phyloP scores from a whole-genome alignment of 257 asterid species.

The Forsythia viridissima region DNA sequence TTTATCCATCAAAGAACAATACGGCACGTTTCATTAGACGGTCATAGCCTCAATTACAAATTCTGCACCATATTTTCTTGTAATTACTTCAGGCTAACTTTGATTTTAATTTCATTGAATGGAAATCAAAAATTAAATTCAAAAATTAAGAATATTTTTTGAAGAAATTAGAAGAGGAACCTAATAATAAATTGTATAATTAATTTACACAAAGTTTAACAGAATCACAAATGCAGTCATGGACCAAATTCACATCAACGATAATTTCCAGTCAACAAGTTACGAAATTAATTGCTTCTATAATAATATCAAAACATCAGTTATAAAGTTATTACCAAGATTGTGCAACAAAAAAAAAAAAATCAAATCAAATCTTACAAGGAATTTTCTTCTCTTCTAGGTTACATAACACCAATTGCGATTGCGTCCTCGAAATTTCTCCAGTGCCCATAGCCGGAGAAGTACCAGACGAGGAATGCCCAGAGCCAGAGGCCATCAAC shows the following conservation, averaged over 20 bases:
- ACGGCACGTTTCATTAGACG: neutral
- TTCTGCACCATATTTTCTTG: neutral
- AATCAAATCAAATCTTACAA: neutral
- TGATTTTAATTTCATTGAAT: neutral
- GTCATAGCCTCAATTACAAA: no score
- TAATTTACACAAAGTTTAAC: neutral
- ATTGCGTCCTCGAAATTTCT: constrained; percentile 23
- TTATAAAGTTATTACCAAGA: neutral
- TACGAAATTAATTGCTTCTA: neutral
- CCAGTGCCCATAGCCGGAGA: constrained; percentile 5
- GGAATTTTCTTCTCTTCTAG: constrained; percentile 28
- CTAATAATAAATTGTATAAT: neutral
- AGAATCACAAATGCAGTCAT: neutral
- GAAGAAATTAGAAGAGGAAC: neutral
- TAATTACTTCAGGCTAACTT: neutral
- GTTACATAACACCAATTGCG: constrained; percentile 30
- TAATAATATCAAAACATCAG: neutral
- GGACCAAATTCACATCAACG: neutral
- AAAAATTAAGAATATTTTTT: no score
- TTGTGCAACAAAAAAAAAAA: neutral
- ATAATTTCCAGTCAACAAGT: constrained; percentile 8
- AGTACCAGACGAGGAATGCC: neutral
- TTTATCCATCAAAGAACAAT: no score
- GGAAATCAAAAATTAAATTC: neutral
- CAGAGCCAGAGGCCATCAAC: constrained; percentile 12